Base-by-base conservation (phyloP, 1,284 basidiomycete species). In the Neonothopanus nambi region DNA sequence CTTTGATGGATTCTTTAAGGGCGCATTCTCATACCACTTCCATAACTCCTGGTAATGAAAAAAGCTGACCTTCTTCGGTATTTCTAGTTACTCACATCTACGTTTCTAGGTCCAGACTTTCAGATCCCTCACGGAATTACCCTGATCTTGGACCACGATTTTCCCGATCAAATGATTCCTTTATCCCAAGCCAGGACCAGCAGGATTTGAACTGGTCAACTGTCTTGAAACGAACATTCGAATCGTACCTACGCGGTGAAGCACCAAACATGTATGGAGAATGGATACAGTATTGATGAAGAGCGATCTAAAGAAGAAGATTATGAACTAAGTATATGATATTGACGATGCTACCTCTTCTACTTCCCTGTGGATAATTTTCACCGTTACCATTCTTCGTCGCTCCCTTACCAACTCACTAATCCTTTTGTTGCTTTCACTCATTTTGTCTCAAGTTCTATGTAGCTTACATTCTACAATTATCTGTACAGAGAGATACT, bases 1-100 rank as follows among this genome's bases (percentile, higher is more conserved):
- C 1, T 85, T 90, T 63, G 81, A 84, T 59, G 87, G 85, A 15
- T 91, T 91, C 73, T 92, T 90, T 76, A 76, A 81, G 57, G 89
- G 89, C 18, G 84, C 88, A 9, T 91, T 85, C 63, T 87, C 85
- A n/a, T 92, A 91, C 65, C 87, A 91, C 65, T 91, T 85, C 75
- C 87, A 89, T 66, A 89, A 89, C 64, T 88, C 85, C 67, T 88
- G 85, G 85, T 85, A 40, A 35, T 73, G 59, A 41, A 7, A 11
- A 6, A 20, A 12, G 3, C 38, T 18, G 6, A 38, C 39, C 9
- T 42, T 42, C 42, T 24, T 28, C 46, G 13, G 15, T 5, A 21
- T 15, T 7, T 3, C 36, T 42, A 12, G 18, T 38, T 18, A 41
- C 13, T 42, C 23, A 26, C 24, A 50, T 26, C 24, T 54, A 18